Evolutionary conservation across 2,329 filamentous ascomycete genomes (phyloP).

Genomic region (Penicillium sp.): DNA sequence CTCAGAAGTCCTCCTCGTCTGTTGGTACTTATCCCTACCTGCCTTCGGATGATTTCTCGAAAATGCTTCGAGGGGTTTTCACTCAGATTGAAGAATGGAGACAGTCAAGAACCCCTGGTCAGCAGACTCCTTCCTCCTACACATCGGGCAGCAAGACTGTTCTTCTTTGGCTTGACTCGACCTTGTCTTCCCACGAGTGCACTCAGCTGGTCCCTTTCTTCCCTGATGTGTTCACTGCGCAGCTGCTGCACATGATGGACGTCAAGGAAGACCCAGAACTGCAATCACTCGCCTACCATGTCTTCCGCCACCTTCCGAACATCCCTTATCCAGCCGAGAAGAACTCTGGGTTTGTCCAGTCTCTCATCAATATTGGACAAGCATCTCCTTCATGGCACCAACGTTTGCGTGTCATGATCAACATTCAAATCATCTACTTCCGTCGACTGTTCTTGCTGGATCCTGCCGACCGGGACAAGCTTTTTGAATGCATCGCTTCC

Average conservation of each 20-base stretch:
- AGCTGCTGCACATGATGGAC: constrained; percentile 99
- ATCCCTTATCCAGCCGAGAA: constrained; percentile 85
- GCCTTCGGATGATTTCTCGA: constrained; percentile 66
- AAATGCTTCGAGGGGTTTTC: constrained; percentile 70
- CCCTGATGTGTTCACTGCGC: constrained; percentile 78
- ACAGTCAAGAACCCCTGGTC: constrained; percentile 71
- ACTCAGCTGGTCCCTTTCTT: constrained; percentile 88
- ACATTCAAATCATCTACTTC: constrained; percentile 99
- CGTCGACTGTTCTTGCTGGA: constrained; percentile 84
- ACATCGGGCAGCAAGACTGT: constrained; percentile 96
- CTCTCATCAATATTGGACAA: constrained; percentile 80
- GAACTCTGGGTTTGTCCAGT: constrained; percentile 74
- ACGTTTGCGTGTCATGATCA: constrained; percentile 86
- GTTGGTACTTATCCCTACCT: constrained; percentile 80
- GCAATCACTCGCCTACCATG: constrained; percentile 88
- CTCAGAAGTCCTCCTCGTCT: constrained; percentile 72
- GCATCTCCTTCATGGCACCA: constrained; percentile 89
- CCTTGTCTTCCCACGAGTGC: constrained; percentile 86
- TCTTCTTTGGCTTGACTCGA: constrained; percentile 87
- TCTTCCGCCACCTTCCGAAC: constrained; percentile 93
- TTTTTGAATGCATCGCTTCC: constrained; percentile 88
- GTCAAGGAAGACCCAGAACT: constrained; percentile 97
- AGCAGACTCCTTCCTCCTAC: constrained; percentile 89
- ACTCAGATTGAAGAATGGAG: constrained; percentile 79
- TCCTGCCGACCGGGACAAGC: constrained; percentile 63